Evolutionary conservation across 2,329 filamentous ascomycete species (phyloP).

Genomic region (Cercospora zeae-maydis): DNA sequence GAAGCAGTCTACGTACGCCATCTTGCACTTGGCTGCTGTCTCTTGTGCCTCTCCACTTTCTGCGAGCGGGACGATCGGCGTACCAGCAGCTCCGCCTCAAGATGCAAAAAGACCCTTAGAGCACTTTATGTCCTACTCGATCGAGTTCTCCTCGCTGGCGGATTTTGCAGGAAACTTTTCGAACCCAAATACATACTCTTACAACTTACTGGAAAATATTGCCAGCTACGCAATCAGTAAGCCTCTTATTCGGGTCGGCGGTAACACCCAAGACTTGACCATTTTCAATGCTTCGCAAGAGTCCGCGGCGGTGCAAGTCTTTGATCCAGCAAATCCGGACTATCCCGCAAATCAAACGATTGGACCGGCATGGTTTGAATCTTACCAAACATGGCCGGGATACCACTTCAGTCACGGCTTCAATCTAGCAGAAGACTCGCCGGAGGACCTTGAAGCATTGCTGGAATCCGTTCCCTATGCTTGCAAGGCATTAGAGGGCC

Average conservation of each 20-base stretch:
- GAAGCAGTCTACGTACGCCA: neutral
- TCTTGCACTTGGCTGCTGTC: neutral
- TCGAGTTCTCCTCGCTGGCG: slow-evolving; percentile 52
- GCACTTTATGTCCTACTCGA: slow-evolving; percentile 52
- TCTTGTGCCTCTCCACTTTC: neutral
- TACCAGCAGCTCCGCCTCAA: slow-evolving; percentile 45
- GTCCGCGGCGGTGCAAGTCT: slow-evolving; percentile 51
- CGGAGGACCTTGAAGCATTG: slow-evolving; percentile 51
- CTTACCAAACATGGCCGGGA: slow-evolving; percentile 55
- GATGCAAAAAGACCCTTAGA: slow-evolving; percentile 35
- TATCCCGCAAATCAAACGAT: slow-evolving; percentile 60
- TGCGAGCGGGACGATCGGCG: neutral
- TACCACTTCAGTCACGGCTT: slow-evolving; percentile 60
- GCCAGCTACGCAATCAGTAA: slow-evolving; percentile 52
- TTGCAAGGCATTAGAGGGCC: slow-evolving; percentile 54
- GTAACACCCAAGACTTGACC: slow-evolving; percentile 63
- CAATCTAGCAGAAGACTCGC: slow-evolving; percentile 55
- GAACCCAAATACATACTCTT: slow-evolving; percentile 57
- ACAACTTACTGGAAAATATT: slow-evolving; percentile 58
- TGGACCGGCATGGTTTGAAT: slow-evolving; percentile 61
- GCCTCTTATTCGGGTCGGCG: slow-evolving; percentile 60
- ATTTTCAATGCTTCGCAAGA: slow-evolving; percentile 55
- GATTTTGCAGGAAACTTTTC: slow-evolving; percentile 55
- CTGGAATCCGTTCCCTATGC: slow-evolving; percentile 54
- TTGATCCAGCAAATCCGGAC: slow-evolving; percentile 50